phyloP scores from a whole-genome alignment of 805 yeast species.

The Kazachstania viticola region DNA sequence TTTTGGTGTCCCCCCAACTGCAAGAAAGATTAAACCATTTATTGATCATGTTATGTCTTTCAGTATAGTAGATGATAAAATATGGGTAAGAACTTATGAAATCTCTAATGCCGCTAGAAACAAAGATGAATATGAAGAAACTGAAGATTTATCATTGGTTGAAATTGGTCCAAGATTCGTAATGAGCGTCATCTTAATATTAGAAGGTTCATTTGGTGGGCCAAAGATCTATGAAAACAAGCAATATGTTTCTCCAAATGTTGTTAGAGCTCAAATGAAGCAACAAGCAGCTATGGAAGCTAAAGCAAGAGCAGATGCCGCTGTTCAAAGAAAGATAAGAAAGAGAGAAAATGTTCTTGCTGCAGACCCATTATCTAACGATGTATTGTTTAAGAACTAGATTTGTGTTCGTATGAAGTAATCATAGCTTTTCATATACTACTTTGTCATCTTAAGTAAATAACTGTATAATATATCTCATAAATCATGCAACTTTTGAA shows the following conservation, averaged over 20 bases:
- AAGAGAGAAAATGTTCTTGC: conserved; percentile 63
- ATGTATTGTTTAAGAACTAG: conserved; percentile 62
- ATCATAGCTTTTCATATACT: no score
- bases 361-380: conserved; percentile 76
- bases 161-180: conserved; percentile 97
- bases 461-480: no score
- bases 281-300: conserved; percentile 76
- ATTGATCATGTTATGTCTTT: conserved; percentile 92
- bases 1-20: conserved; percentile 91
- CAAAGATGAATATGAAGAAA: conserved; percentile 40
- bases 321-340: conserved; percentile 62
- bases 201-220: conserved; percentile 96
- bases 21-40: conserved; percentile 89
- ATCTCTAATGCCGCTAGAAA: conserved; percentile 51
- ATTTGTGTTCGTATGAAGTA: no score
- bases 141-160: conserved; percentile 61
- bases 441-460: no score
- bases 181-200: conserved; percentile 76
- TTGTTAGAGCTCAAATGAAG: conserved; percentile 79
- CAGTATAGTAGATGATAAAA: conserved; percentile 81
- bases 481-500: no score
- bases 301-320: conserved; percentile 64
- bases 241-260: conserved; percentile 93
- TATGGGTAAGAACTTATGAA: conserved; percentile 94
- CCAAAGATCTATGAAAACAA: conserved; percentile 95